Percentiles rank a stretch among this genome's conserved stretches.
Conservation (phyloP, 1,284 basidiomycete species). For the Microbotryum scabiosae region DNA sequence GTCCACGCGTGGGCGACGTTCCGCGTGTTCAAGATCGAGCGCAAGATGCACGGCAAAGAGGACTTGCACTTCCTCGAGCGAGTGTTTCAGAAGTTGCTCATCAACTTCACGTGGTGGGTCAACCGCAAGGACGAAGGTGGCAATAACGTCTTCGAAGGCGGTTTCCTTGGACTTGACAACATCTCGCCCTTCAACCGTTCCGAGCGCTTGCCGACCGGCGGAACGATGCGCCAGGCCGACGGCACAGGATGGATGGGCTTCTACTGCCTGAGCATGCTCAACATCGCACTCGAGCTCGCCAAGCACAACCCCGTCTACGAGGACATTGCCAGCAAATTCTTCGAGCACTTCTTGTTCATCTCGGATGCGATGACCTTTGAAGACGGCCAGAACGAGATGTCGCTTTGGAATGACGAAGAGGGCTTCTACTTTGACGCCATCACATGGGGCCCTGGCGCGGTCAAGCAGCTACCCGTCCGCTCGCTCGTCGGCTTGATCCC, state of each 20-base stretch:
- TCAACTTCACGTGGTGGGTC: constrained; percentile 99
- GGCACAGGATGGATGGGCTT: constrained; percentile 99
- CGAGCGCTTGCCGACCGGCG: constrained; percentile 84
- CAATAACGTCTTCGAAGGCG: constrained; percentile 94
- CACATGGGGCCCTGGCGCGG: constrained; percentile 35
- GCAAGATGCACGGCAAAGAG: constrained; percentile 83
- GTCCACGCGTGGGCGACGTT: constrained; percentile 98
- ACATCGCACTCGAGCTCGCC: constrained; percentile 91
- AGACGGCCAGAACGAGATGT: constrained; percentile 48
- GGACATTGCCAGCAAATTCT: constrained; percentile 98
- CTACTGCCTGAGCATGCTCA: constrained; percentile 94
- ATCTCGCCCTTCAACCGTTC: constrained; percentile 97
- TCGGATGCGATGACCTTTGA: constrained; percentile 95
- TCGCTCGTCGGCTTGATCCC: constrained; percentile 93
- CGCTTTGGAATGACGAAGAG: constrained; percentile 91
- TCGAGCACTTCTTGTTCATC: constrained; percentile 88
- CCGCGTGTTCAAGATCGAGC: constrained; percentile 95
- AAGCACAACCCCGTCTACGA: constrained; percentile 97
- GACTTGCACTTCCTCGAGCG: constrained; percentile 90
- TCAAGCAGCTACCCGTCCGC: constrained; percentile 81
- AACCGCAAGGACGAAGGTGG: constrained; percentile 94
- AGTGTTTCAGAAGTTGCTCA: constrained; percentile 91
- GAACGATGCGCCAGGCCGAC: constrained; percentile 78
- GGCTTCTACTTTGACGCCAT: constrained; percentile 94
- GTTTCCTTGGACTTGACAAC: constrained; percentile 95